Conservation (phyloP, 1,284 basidiomycete species). For the Kwoniella shivajii region DNA sequence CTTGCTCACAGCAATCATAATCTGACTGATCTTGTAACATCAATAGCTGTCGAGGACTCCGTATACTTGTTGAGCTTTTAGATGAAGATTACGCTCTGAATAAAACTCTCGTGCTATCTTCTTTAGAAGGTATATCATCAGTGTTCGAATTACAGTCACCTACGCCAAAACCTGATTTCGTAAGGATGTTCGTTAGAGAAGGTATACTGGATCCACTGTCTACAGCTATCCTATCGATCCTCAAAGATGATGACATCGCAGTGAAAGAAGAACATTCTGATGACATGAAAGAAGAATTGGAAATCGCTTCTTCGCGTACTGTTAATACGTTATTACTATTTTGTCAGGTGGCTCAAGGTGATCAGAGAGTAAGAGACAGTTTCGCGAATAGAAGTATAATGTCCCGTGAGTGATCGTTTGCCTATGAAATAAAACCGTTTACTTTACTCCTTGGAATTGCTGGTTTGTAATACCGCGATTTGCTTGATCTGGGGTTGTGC, state of each 20-base stretch:
- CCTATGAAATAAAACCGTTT: background rate
- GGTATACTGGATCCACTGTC: constrained; percentile 91
- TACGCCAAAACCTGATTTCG: constrained; percentile 96
- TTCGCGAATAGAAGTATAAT: constrained; percentile 87
- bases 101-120: constrained; percentile 87
- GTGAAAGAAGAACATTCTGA: constrained; percentile 60
- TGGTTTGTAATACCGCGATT: too few relatives aligned
- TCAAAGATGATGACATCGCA: constrained; percentile 65
- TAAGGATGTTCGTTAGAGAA: constrained; percentile 95
- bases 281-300: constrained; percentile 2
- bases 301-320: constrained; percentile 62
- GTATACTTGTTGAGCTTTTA: constrained; percentile 89
- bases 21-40: background rate
- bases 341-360: constrained; percentile 91
- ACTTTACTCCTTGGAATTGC: too few relatives aligned
- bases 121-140: constrained; percentile 88
- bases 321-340: constrained; percentile 89
- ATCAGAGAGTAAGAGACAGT: constrained; percentile 86
- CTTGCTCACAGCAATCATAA: background rate
- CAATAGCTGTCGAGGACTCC: constrained; percentile 84
- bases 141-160: constrained; percentile 92
- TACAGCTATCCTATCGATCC: constrained; percentile 82
- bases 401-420: constrained; percentile 64
- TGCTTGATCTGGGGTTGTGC: too few relatives aligned
- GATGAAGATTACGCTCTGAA: constrained; percentile 93